Conservation (phyloP, 305 asterid genomes). For the Stenogyne calaminthoides region DNA sequence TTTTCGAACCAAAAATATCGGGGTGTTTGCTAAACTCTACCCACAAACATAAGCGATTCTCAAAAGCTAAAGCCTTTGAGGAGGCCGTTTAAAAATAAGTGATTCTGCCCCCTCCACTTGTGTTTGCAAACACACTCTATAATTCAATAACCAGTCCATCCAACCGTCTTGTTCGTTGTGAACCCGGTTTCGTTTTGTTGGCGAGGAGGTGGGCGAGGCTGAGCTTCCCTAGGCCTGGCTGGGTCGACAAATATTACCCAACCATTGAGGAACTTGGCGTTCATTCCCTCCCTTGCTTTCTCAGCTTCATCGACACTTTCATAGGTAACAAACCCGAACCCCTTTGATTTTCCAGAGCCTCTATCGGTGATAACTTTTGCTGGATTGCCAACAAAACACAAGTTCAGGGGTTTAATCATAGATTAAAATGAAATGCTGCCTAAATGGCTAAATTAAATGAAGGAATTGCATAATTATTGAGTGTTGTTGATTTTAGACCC, state of each 20-base stretch:
- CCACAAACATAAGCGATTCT: too few relatives aligned
- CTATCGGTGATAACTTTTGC: conserved; percentile 83
- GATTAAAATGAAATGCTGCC: not conserved
- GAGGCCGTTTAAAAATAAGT: too few relatives aligned
- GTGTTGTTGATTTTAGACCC: too few relatives aligned
- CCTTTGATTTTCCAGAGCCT: conserved; percentile 82
- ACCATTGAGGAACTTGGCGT: conserved; percentile 81
- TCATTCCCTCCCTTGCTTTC: conserved; percentile 87
- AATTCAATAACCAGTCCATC: conserved; percentile 63
- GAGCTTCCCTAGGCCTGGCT: conserved; percentile 77
- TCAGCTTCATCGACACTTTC: conserved; percentile 86
- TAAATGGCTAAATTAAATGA: not conserved
- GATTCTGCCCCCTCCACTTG: too few relatives aligned
- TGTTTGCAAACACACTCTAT: too few relatives aligned
- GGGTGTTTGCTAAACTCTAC: too few relatives aligned
- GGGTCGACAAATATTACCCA: conserved; percentile 98
- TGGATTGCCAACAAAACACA: conserved; percentile 32
- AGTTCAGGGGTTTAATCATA: conserved; percentile 4
- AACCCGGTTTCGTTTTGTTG: conserved; percentile 51
- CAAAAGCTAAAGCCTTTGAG: too few relatives aligned
- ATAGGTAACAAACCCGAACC: conserved; percentile 82
- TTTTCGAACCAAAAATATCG: not conserved
- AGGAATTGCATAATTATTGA: too few relatives aligned
- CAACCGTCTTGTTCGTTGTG: conserved; percentile 75
- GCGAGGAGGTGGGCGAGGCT: conserved; percentile 49